Base-by-base conservation (phyloP, 805 yeast genomes). In the Ogataea wickerhamii region DNA sequence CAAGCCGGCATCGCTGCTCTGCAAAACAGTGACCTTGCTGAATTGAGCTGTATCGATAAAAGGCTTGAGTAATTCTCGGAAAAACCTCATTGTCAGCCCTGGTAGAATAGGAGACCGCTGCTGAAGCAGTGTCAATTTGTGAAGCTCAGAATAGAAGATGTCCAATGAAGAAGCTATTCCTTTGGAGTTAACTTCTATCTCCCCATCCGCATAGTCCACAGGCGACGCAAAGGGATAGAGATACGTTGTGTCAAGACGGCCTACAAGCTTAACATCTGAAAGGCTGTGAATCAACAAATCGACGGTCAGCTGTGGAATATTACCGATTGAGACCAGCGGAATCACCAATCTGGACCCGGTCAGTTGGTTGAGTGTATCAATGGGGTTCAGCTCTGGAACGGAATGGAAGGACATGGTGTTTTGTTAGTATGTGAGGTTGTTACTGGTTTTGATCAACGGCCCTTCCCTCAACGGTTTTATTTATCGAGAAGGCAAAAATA, bases 161-260 rank as follows among this genome's bases (percentile, higher is more conserved):
- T 89, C 96, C 20, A 85, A 55, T 0, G 83, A 76, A 1, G 84
- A 75, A 2, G 51, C 34, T 1, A 53, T 43, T 13, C 51, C 53
- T 6, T 28, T 13, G 8, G 32, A 21, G 6, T 19, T 13, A 10
- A 21, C 32, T 8, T 7, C n/a, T n/a, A 52, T 52, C 4, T 38
- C 38, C 19, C 41, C 24, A 18, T 35, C 47, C 16, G 23, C 54
- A 40, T 65, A 66, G 53, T 87, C 96, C 10, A 73, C 63, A 1
- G 96, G 94, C 0, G 95, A 83, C 0, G 81, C 80, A 63, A 91
- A 87, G 3, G 98, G 96, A 53, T 83, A 85, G 6, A 88, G 60
- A 46, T 67, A 74, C 3, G 65, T 58, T 36, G 79, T 80, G 50
- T 83, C 82, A 20, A 89, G 60, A 12, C 73, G 53, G 8, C 74